Conservation (phyloP, 305 asterid genomes). For the Fraxinus latifolia region DNA sequence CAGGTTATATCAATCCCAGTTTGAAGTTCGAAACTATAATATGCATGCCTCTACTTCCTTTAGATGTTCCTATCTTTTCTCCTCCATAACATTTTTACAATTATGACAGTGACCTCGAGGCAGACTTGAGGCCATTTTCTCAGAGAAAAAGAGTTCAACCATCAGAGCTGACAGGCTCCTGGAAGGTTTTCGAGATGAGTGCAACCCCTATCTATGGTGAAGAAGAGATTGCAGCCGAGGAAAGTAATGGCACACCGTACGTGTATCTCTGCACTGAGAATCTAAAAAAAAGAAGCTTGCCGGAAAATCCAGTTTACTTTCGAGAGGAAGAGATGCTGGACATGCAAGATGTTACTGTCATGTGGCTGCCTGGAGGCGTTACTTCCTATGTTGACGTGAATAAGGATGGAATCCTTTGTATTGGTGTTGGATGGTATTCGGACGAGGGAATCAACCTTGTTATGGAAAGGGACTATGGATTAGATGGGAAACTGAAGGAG, state of each 20-base stretch:
- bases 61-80: neutral
- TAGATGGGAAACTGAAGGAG: slow-evolving; percentile 89
- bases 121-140: slow-evolving; percentile 79
- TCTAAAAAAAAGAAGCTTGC: slow-evolving; percentile 77
- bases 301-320: slow-evolving; percentile 60
- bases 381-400: slow-evolving; percentile 84
- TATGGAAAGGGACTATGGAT: slow-evolving; percentile 92
- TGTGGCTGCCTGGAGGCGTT: slow-evolving; percentile 95
- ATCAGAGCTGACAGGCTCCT: slow-evolving; percentile 75
- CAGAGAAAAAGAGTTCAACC: slow-evolving; percentile 90
- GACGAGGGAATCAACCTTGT: slow-evolving; percentile 89
- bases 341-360: slow-evolving; percentile 73
- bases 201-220: slow-evolving; percentile 75
- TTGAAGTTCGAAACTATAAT: neutral
- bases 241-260: slow-evolving; percentile 38
- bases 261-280: slow-evolving; percentile 84
- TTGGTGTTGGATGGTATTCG: slow-evolving; percentile 96
- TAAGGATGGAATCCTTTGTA: slow-evolving; percentile 76
- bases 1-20: neutral
- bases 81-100: neutral
- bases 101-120: slow-evolving; percentile 55
- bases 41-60: neutral
- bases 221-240: slow-evolving; percentile 43
- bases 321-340: slow-evolving; percentile 91
- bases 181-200: slow-evolving; percentile 95